A percentile compares a stretch with the other conserved stretches of the same genome.
Conservation (phyloP, 441 rosid species). For the Erysimum pusillum region DNA sequence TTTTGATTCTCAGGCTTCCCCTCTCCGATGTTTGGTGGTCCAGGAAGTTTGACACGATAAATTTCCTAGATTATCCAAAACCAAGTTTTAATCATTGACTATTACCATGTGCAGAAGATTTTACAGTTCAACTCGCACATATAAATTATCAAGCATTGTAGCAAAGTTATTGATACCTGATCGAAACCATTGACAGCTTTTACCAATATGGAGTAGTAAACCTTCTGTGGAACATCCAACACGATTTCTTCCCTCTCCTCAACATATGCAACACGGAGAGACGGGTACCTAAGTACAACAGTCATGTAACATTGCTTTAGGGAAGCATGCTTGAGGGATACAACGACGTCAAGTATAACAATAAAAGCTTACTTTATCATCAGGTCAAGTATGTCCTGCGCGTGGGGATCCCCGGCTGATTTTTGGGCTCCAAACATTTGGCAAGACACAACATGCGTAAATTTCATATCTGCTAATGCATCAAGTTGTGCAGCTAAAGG, state of each 20-base stretch:
- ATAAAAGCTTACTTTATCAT: conserved; percentile 73
- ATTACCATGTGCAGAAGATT: background rate
- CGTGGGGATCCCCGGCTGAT: conserved; percentile 89
- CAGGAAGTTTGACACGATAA: conserved; percentile 96
- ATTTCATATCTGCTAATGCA: conserved; percentile 91
- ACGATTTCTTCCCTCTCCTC: conserved; percentile 92
- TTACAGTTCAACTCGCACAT: conserved; percentile 21
- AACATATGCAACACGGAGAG: conserved; percentile 95
- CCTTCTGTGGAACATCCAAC: conserved; percentile 52
- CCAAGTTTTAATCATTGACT: background rate
- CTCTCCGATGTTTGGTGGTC: conserved; percentile 95
- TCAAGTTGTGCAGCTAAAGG: conserved; percentile 73
- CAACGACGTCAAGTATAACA: conserved; percentile 18
- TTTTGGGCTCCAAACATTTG: conserved; percentile 91
- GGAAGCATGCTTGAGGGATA: conserved; percentile 21
- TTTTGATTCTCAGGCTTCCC: conserved; percentile 99
- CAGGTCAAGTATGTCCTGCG: conserved; percentile 83
- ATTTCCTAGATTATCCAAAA: conserved; percentile 65
- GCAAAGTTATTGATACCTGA: conserved; percentile 62
- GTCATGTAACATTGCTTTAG: conserved; percentile 32
- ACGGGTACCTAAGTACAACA: conserved; percentile 73
- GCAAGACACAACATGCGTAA: conserved; percentile 84
- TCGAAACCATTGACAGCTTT: conserved; percentile 83
- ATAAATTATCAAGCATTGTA: background rate
- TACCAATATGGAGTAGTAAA: conserved; percentile 86